These are phyloP conservation scores for Naegleria gruberi DNA, from an alignment of 208 protist genomes.

Conservation along the genomic window DNA sequence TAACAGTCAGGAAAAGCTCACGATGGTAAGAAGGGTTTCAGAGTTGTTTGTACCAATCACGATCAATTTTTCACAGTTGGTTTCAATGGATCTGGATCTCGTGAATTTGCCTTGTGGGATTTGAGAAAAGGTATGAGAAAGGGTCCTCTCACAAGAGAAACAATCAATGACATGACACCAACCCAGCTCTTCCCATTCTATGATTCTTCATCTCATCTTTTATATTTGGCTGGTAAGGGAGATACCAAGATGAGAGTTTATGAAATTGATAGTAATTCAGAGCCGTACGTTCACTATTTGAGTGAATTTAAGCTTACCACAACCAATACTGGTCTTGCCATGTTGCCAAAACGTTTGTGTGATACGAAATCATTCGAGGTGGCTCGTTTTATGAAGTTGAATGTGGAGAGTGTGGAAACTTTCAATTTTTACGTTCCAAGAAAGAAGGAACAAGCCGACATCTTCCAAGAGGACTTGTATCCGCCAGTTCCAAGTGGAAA, in stretches of 20 bases:
- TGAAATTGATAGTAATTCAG: neutral
- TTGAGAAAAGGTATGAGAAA: slow-evolving; percentile 11
- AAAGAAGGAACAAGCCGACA: neutral
- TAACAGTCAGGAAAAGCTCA: slow-evolving; percentile 6
- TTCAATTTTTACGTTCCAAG: neutral
- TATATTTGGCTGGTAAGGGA: neutral
- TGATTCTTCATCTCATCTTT: neutral
- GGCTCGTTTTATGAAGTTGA: neutral
- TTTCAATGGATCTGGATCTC: neutral
- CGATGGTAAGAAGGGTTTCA: slow-evolving; percentile 16
- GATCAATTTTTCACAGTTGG: slow-evolving; percentile 10
- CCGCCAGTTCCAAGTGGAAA: neutral
- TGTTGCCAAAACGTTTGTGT: neutral
- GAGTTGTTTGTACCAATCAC: neutral
- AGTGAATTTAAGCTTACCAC: neutral
- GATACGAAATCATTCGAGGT: neutral
- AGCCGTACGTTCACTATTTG: neutral
- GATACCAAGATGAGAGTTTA: neutral
- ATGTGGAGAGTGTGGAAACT: neutral
- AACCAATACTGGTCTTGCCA: neutral
- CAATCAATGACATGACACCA: neutral
- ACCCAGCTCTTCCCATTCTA: neutral
- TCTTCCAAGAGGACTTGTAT: slow-evolving; percentile 20
- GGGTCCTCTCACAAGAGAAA: neutral
- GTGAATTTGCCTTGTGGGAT: slow-evolving; percentile 5